Base-by-base conservation (phyloP, 169 alveolate genomes). In the Cryptosporidium viatorum region DNA sequence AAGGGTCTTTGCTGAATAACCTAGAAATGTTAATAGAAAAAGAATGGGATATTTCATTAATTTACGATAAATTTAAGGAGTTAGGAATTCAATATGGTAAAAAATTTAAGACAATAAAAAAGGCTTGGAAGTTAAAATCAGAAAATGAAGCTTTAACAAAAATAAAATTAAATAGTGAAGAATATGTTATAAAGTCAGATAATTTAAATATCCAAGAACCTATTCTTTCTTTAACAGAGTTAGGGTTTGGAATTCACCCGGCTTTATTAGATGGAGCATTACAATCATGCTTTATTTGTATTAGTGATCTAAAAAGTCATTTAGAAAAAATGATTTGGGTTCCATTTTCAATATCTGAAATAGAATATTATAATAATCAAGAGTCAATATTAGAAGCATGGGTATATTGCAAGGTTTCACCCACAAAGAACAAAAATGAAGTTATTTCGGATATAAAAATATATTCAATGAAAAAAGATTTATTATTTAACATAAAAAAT, bases 41-140 rank as follows among this genome's bases (percentile, higher is more conserved):
- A 3, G 60, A 37, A 23, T n/a, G 65, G n/a, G 92, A 92, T 18
- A 92, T 87, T 59, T 68, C 75, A 43, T 75, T 48, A 68, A 68
- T 87, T 59, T 93, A 93, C 80, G 92, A 69, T 37, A 14, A 55
- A 35, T 68, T 93, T 26, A 52, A 59, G 43, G 94, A 92, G 43
- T 41, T 86, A 26, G 95, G 95, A 39, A 86, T 93, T 16, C 85
- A 91, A 59, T 93, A 93, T 62, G 95, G 95, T 10, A 85, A 80
- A 1, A 92, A 91, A 52, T 93, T 93, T 84, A 92, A 93, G 52
- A 89, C 95, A 7, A 89, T 93, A 59, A 21, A 41, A 45, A 80
- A 31, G 16, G 89, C 89, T 14, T 80, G 89, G 89, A 80, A 21
- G 4, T 18, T 80, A 8, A 43, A 80, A 26, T 37, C 45, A 62